Evolutionary conservation across 192 early-diverging fungal genomes (phyloP).

Genomic region (Chytriomyces sp.): DNA sequence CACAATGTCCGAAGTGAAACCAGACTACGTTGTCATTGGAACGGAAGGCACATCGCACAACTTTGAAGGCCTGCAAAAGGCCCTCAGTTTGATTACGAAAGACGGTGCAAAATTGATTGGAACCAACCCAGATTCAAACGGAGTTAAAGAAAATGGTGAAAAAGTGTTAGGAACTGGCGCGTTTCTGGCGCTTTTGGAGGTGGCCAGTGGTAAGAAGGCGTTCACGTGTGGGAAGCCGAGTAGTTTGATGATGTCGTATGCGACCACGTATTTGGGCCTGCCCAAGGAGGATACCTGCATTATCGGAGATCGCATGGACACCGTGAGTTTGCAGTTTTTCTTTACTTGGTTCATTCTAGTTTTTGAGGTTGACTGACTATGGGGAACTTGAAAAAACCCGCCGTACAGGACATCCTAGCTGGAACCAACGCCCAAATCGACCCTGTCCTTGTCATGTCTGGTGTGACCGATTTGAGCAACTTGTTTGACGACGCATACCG

Average conservation of each 20-base stretch:
- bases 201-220: slow-evolving; percentile 62
- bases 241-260: slow-evolving; percentile 45
- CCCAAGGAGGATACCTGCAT: slow-evolving; percentile 63
- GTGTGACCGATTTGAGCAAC: slow-evolving; percentile 56
- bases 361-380: not conserved
- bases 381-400: no score
- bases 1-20: slow-evolving; percentile 58
- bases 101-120: slow-evolving; percentile 63
- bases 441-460: slow-evolving; percentile 60
- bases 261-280: slow-evolving; percentile 56
- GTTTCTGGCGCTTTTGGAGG: slow-evolving; percentile 58
- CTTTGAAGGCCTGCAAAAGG: slow-evolving; percentile 51
- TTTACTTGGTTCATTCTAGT: not conserved
- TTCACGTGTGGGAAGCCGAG: slow-evolving; percentile 59
- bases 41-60: slow-evolving; percentile 54
- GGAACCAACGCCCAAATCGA: slow-evolving; percentile 58
- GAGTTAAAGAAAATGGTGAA: slow-evolving; percentile 49
- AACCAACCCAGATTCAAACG: slow-evolving; percentile 63
- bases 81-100: slow-evolving; percentile 58
- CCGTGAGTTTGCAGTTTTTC: slow-evolving; percentile 34
- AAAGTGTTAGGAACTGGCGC: slow-evolving; percentile 57
- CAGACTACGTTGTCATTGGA: slow-evolving; percentile 66
- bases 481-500: slow-evolving; percentile 56
- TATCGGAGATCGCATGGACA: slow-evolving; percentile 70
- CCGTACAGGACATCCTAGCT: slow-evolving; percentile 53